A percentile compares a stretch with the other conserved stretches of the same genome.
Conservation (phyloP, 2,329 filamentous ascomycete genomes). For the Aquanectria penicillioides region DNA sequence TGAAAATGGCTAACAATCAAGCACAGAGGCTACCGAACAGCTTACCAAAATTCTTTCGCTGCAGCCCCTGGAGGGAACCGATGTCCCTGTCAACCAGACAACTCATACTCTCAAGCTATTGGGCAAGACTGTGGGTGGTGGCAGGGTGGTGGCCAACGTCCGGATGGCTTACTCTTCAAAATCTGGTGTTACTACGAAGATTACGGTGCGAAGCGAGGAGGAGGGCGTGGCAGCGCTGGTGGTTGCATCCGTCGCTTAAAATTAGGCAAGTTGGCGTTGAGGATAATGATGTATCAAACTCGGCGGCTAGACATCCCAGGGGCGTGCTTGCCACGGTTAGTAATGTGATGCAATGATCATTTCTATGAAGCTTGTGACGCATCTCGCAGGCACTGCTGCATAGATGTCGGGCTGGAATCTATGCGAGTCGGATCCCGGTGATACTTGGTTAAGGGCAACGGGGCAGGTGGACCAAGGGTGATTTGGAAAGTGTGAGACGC, state of each 20-base stretch:
- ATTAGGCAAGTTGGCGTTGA: constrained; percentile 47
- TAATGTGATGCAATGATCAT: constrained; percentile 26
- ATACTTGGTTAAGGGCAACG: background rate
- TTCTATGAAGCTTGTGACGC: background rate
- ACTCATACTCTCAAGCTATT: constrained; percentile 96
- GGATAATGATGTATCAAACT: constrained; percentile 48
- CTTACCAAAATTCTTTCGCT: constrained; percentile 86
- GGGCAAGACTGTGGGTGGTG: constrained; percentile 92
- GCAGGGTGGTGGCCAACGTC: constrained; percentile 85
- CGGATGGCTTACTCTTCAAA: constrained; percentile 95
- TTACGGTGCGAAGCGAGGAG: constrained; percentile 91
- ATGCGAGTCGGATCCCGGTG: background rate
- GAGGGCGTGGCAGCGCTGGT: constrained; percentile 88
- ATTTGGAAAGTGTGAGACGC: background rate
- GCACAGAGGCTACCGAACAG: constrained; percentile 88
- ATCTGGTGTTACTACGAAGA: constrained; percentile 95
- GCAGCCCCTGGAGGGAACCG: constrained; percentile 93
- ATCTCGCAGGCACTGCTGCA: background rate
- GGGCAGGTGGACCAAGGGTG: background rate
- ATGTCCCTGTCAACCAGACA: constrained; percentile 86
- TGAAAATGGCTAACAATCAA: constrained; percentile 36
- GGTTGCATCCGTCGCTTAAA: constrained; percentile 83
- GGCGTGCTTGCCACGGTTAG: constrained; percentile 19
- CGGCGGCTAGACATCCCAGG: constrained; percentile 43
- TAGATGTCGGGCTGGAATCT: background rate